Evolutionary conservation across 2,329 filamentous ascomycete genomes (phyloP).

Genomic region (Xylariales sp.): DNA sequence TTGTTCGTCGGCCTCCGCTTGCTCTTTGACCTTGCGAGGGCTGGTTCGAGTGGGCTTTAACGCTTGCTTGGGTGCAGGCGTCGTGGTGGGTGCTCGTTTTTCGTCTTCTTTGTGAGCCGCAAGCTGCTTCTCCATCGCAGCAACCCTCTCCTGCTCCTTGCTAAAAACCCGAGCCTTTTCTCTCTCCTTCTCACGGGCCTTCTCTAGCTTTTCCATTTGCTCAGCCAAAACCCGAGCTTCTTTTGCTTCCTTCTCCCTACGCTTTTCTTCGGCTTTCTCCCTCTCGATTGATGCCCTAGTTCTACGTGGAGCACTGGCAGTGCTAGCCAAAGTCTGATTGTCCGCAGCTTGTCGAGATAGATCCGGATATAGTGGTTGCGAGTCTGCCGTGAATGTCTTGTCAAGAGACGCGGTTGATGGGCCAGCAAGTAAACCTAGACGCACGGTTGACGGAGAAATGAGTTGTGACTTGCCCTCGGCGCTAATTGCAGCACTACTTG

Average conservation of each 20-base stretch:
- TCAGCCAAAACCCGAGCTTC: conserved; percentile 59
- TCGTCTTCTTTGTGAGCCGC: conserved; percentile 47
- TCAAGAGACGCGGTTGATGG: conserved; percentile 46
- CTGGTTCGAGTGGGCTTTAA: conserved; percentile 44
- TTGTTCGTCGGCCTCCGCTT: conserved; percentile 21
- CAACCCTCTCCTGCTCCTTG: conserved; percentile 52
- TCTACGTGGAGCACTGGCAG: conserved; percentile 40
- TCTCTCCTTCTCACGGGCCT: conserved; percentile 64
- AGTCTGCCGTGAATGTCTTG: conserved; percentile 19
- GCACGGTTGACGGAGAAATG: conserved; percentile 48
- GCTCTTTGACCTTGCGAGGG: conserved; percentile 43
- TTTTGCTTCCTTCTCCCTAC: conserved; percentile 55
- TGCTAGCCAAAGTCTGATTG: conserved; percentile 22
- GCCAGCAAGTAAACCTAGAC: conserved; percentile 37
- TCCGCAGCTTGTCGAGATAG: conserved; percentile 33
- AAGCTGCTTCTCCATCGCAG: conserved; percentile 48
- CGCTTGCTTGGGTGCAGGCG: conserved; percentile 32
- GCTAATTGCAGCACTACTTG: conserved; percentile 64
- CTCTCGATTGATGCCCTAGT: conserved; percentile 56
- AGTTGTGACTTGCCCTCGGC: conserved; percentile 57
- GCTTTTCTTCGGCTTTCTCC: conserved; percentile 59
- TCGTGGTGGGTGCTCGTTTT: conserved; percentile 17
- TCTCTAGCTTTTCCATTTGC: conserved; percentile 60
- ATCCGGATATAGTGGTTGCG: conserved; percentile 41
- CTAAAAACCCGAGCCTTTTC: conserved; percentile 60